Base-by-base conservation (phyloP, 495 filamentous ascomycete species). In the Aspergillus nanangensis region DNA sequence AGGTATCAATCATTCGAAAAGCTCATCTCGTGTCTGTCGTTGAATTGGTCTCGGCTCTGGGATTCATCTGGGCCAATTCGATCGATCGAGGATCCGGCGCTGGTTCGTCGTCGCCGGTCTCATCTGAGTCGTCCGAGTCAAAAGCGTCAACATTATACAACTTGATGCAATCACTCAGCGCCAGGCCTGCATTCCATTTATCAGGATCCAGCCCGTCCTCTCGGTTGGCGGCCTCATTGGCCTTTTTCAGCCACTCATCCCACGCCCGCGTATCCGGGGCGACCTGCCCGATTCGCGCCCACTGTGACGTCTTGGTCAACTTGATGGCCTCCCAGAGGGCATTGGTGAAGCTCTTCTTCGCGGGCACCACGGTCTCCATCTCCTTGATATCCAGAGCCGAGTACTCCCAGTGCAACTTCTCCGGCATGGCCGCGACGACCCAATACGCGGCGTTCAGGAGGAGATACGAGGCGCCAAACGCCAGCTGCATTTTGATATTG, bases 381-480 rank as follows among this genome's bases (percentile, higher is more conserved):
- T 42, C 39, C 39, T 27, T n/a, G n/a, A 42, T 42, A 1, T 31
- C 4, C 3, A 42, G 39, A 15, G 39, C 22, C 4, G 39, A 25
- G 14, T 42, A 42, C 8, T 42, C 39, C 39, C 39, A 42, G 24
- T 42, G 39, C 3, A 42, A 24, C 14, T 13, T 25, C 24, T 42
- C 39, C 1, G 39, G 39, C 39, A 42, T 25, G n/a, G 39, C 39
- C 4, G 23, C 39, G 13, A 42, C 39, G 22, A 42, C 17, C 39
- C 39, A 42, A 24, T 31, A 42, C 1, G 39, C 39, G n/a, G 39
- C 39, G 22, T 42, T 42, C n/a, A 42, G 39, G 13, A 42, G 3
- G 8, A 42, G 24, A 20, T 42, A 42, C 4, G 39, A 31, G 19
- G 39, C 24, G 22, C 24, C 39, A 15, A 42, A 42, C 13, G 23